Conservation (phyloP, 305 asterid genomes). For the Plantago lanceolata region DNA sequence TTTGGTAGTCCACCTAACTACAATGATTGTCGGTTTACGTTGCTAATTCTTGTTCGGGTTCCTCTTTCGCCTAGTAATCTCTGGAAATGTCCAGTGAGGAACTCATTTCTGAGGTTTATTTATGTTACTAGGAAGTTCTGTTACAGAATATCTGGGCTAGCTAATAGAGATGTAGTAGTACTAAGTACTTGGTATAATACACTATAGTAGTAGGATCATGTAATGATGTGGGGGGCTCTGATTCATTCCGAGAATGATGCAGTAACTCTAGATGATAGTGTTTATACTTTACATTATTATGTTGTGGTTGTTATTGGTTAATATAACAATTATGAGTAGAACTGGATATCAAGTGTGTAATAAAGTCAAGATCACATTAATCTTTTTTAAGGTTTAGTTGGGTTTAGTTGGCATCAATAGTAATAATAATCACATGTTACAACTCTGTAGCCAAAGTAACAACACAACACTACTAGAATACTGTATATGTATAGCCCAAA, state of each 20-base stretch:
- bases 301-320: slow-evolving; percentile 22
- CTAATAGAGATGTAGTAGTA: background rate
- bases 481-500: no score
- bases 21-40: background rate
- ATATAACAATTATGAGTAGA: slow-evolving; percentile 20
- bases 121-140: no score
- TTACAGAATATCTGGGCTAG: background rate
- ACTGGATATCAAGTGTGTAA: slow-evolving; percentile 34
- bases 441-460: background rate
- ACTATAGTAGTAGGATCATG: background rate
- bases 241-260: slow-evolving; percentile 23
- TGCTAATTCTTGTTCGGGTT: no score
- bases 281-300: slow-evolving; percentile 1
- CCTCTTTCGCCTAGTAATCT: background rate
- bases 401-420: slow-evolving; percentile 33
- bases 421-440: background rate
- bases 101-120: background rate
- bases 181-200: background rate
- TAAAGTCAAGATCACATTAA: slow-evolving; percentile 10
- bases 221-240: slow-evolving; percentile 27
- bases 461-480: no score
- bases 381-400: slow-evolving; percentile 11
- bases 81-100: background rate
- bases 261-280: slow-evolving; percentile 18
- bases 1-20: background rate